Evolutionary conservation across 805 yeast genomes (phyloP).

Genomic region (Metschnikowia matae): DNA sequence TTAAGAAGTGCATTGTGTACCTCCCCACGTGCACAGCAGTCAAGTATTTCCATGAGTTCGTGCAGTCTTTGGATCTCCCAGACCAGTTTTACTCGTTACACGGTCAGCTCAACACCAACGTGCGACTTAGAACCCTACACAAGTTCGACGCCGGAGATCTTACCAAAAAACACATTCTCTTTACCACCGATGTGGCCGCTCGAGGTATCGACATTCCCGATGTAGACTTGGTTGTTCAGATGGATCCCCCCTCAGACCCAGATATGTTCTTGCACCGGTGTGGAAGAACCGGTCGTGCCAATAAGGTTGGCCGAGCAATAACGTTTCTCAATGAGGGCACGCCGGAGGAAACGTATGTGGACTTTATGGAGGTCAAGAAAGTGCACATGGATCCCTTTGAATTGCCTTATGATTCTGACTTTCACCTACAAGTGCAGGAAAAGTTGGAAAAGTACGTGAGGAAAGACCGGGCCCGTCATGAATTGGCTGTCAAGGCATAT

Average conservation of each 20-base stretch:
- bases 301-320: conserved; percentile 73
- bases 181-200: conserved; percentile 98
- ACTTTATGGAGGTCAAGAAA: conserved; percentile 68
- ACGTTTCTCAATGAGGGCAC: conserved; percentile 64
- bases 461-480: conserved; percentile 77
- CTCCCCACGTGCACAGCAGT: conserved; percentile 89
- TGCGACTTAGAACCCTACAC: conserved; percentile 70
- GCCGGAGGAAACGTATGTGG: conserved; percentile 79
- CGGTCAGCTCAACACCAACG: conserved; percentile 81
- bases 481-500: conserved; percentile 71
- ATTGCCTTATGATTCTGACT: conserved; percentile 18
- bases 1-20: conserved; percentile 81
- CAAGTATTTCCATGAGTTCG: conserved; percentile 62
- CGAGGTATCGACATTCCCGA: conserved; percentile 94
- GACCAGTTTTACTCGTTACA: conserved; percentile 66
- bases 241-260: conserved; percentile 93
- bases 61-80: conserved; percentile 32
- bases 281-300: conserved; percentile 95
- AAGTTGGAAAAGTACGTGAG: conserved; percentile 51
- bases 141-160: conserved; percentile 50
- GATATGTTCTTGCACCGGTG: conserved; percentile 89
- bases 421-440: conserved; percentile 26
- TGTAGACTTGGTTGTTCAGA: conserved; percentile 88
- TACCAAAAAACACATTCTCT: conserved; percentile 51
- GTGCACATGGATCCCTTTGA: conserved; percentile 46